Conservation (phyloP, 2,329 filamentous ascomycete species). For the Cadophora luteo-olivacea region DNA sequence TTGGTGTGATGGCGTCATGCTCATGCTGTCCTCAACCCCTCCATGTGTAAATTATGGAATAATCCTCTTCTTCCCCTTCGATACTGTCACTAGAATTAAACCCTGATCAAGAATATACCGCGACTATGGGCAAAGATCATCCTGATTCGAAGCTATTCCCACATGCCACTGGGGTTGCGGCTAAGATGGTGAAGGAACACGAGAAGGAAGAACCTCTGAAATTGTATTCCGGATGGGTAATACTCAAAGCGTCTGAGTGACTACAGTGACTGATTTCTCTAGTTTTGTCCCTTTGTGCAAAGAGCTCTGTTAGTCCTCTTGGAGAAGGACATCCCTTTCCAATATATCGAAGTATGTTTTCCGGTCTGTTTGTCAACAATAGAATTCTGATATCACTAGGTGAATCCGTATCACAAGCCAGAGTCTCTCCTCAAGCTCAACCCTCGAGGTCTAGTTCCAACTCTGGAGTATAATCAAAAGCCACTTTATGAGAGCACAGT, state of each 20-base stretch:
- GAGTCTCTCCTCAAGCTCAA: constrained; percentile 73
- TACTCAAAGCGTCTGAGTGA: background rate
- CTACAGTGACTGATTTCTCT: background rate
- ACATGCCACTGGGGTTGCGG: constrained; percentile 57
- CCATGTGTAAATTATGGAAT: background rate
- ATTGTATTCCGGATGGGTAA: constrained; percentile 77
- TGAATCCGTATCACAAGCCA: constrained; percentile 77
- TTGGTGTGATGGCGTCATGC: background rate
- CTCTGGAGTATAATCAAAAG: constrained; percentile 61
- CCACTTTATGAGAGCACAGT: constrained; percentile 76
- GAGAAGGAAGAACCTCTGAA: constrained; percentile 59
- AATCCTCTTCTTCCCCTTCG: background rate
- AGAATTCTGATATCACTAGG: constrained; percentile 14
- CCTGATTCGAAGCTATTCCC: constrained; percentile 47
- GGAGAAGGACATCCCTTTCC: constrained; percentile 76
- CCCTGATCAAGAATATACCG: background rate
- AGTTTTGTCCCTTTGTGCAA: constrained; percentile 68
- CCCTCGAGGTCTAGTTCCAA: constrained; percentile 77
- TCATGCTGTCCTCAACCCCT: background rate
- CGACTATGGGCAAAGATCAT: constrained; percentile 32
- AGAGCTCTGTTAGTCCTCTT: constrained; percentile 75
- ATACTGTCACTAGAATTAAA: too few species aligned
- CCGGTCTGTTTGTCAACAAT: background rate
- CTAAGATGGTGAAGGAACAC: constrained; percentile 54
- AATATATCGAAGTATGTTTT: constrained; percentile 71